Evolutionary conservation across 345 rosid species (phyloP).

Genomic region (Carallia pectinifolia): DNA sequence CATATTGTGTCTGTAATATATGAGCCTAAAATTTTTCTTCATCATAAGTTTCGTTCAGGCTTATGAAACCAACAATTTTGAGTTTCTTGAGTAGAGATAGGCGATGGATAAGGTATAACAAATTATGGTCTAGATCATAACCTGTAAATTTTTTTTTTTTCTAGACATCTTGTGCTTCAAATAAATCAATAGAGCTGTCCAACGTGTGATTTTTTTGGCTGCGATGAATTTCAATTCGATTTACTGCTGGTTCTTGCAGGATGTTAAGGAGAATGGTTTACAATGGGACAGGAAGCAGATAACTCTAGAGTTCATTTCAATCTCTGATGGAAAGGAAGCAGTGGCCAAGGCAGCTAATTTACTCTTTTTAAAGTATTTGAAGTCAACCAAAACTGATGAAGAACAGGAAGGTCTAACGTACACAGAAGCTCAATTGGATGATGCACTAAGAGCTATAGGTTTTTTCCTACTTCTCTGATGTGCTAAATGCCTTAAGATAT

Average conservation of each 20-base stretch:
- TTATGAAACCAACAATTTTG: too few species aligned
- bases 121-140: too few species aligned
- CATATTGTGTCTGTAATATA: too few species aligned
- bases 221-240: background rate
- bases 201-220: background rate
- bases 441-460: slow-evolving; percentile 73
- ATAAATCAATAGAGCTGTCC: too few species aligned
- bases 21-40: too few species aligned
- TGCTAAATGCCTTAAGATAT: background rate
- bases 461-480: slow-evolving; percentile 31
- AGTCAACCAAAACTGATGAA: slow-evolving; percentile 31
- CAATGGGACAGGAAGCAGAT: slow-evolving; percentile 28
- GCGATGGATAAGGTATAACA: too few species aligned
- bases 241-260: slow-evolving; percentile 36
- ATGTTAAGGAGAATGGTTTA: slow-evolving; percentile 33
- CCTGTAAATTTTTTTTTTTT: too few species aligned
- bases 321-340: slow-evolving; percentile 80
- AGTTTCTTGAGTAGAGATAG: too few species aligned
- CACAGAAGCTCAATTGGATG: slow-evolving; percentile 64
- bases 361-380: slow-evolving; percentile 49
- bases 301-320: slow-evolving; percentile 66
- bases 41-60: too few species aligned
- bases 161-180: too few species aligned
- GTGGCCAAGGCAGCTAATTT: slow-evolving; percentile 80
- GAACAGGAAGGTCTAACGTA: slow-evolving; percentile 47